phyloP scores from a whole-genome alignment of 768 basidiomycete species.

The Gelatoporia subvermispora region DNA sequence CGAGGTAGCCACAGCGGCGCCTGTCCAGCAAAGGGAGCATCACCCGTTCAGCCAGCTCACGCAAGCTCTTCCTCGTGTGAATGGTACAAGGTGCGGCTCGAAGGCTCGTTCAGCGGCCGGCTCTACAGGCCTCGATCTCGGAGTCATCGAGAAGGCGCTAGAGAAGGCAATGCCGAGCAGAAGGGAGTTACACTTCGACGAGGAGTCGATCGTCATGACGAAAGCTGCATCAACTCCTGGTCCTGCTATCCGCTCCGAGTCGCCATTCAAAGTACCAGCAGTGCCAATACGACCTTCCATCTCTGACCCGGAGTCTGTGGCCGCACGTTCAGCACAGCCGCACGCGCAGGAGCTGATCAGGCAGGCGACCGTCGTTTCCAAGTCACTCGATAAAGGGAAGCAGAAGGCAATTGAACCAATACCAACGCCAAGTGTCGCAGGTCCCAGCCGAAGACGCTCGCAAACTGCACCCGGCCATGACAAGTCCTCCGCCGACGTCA shows the following conservation, averaged over 20 bases:
- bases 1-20: background rate
- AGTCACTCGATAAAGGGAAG: too few relatives aligned
- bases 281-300: background rate
- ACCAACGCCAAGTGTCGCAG: too few relatives aligned
- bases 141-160: background rate
- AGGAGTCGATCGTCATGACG: background rate
- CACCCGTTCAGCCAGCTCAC: constrained; percentile 14
- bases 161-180: background rate
- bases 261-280: background rate
- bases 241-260: background rate
- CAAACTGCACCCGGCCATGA: too few relatives aligned
- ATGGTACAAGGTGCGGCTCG: too few relatives aligned
- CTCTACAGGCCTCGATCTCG: background rate
- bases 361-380: too few relatives aligned
- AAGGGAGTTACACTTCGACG: background rate
- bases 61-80: background rate
- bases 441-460: too few relatives aligned
- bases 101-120: too few relatives aligned
- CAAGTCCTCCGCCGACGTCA: too few relatives aligned
- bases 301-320: background rate
- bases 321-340: background rate
- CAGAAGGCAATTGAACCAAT: too few relatives aligned
- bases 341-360: too few relatives aligned
- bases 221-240: background rate
- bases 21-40: background rate